phyloP scores from a whole-genome alignment of 2,329 filamentous ascomycete species.

The Emergomyces africanus region DNA sequence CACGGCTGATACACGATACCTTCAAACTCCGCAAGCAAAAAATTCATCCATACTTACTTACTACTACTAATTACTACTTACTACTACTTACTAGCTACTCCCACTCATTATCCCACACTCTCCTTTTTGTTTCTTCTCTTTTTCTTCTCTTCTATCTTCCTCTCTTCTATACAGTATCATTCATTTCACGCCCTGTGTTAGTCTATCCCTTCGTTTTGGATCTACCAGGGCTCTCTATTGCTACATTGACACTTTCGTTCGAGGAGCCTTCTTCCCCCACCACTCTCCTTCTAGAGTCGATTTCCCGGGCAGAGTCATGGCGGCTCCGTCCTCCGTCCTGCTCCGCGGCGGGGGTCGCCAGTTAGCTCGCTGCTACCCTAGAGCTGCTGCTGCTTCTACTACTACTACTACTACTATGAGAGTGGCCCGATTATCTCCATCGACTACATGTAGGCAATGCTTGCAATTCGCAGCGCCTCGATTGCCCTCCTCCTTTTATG shows the following conservation, averaged over 20 bases:
- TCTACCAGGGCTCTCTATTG: background rate
- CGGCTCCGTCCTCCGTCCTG: slow-evolving; percentile 9
- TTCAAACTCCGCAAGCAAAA: too few relatives aligned
- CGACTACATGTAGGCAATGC: slow-evolving; percentile 19
- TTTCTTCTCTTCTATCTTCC: background rate
- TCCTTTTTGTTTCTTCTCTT: background rate
- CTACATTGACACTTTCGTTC: background rate
- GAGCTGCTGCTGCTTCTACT: background rate
- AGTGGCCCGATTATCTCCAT: slow-evolving; percentile 14
- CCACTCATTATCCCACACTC: too few relatives aligned
- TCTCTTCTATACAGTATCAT: background rate
- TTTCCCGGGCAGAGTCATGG: slow-evolving; percentile 6
- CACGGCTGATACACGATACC: too few relatives aligned
- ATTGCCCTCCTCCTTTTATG: background rate
- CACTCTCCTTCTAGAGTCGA: background rate
- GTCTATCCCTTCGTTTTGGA: background rate
- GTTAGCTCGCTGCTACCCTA: slow-evolving; percentile 3
- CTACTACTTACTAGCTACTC: too few relatives aligned
- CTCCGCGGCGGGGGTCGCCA: slow-evolving; percentile 8
- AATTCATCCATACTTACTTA: too few relatives aligned
- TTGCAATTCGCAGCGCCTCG: slow-evolving; percentile 18
- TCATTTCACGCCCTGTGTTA: background rate
- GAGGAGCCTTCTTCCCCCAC: background rate
- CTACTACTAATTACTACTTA: too few relatives aligned
- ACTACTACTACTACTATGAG: background rate